phyloP scores from a whole-genome alignment of 2,329 filamentous ascomycete genomes.

The Polytolypa hystricis region DNA sequence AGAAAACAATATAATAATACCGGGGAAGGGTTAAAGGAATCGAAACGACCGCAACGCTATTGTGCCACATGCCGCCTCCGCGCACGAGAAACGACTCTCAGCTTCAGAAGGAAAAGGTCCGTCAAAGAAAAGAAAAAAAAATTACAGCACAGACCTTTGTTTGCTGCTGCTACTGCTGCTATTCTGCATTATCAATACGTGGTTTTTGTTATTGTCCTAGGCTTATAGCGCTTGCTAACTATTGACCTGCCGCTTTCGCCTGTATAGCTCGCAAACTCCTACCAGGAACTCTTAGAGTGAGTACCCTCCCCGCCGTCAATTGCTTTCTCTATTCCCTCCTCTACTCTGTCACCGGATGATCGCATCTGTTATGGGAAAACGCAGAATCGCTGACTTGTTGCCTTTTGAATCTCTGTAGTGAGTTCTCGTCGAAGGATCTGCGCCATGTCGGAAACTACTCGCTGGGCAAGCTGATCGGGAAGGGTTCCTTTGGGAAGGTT shows the following conservation, averaged over 20 bases:
- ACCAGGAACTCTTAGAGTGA: slow-evolving; percentile 91
- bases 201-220: no score
- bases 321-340: slow-evolving; percentile 1
- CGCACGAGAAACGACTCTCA: slow-evolving; percentile 42
- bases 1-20: no score
- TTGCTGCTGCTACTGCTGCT: no score
- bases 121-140: no score
- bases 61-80: slow-evolving; percentile 33
- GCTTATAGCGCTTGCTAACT: neutral
- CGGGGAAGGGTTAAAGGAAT: no score
- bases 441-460: slow-evolving; percentile 91
- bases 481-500: slow-evolving; percentile 96
- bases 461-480: slow-evolving; percentile 83
- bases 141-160: no score
- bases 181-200: no score
- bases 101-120: slow-evolving; percentile 49
- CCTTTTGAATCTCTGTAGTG: slow-evolving; percentile 45
- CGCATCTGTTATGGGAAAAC: slow-evolving; percentile 3
- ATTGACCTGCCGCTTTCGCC: slow-evolving; percentile 13
- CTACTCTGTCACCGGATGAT: slow-evolving; percentile 6
- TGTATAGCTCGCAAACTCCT: slow-evolving; percentile 81
- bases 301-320: slow-evolving; percentile 23
- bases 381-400: no score
- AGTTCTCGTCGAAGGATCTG: slow-evolving; percentile 86
- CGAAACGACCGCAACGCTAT: no score